Percentiles rank a stretch among this genome's conserved stretches.
Evolutionary conservation across 768 basidiomycete genomes (phyloP).

Genomic region (Termitomyces sp.): DNA sequence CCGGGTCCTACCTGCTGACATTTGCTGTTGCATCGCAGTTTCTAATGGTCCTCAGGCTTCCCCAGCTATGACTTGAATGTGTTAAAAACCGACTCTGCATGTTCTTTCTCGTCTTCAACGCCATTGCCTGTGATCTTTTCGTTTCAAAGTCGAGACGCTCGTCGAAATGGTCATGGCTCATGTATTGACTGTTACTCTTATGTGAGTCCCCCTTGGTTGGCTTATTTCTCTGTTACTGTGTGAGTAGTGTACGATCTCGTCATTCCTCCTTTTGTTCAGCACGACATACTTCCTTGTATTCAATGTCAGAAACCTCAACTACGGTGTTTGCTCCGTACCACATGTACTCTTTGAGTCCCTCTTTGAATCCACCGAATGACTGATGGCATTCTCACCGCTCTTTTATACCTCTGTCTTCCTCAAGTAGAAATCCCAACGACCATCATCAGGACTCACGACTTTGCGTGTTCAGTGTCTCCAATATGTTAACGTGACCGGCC

Average conservation of each 20-base stretch:
- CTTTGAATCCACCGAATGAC: constrained; percentile 61
- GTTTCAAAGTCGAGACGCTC: too few species aligned
- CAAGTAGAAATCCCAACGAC: constrained; percentile 42
- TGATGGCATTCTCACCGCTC: constrained; percentile 52
- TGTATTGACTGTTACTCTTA: constrained; percentile 77
- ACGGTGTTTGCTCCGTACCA: constrained; percentile 63
- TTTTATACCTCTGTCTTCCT: constrained; percentile 88
- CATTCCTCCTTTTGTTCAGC: constrained; percentile 73
- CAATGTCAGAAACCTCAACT: constrained; percentile 71
- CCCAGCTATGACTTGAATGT: constrained; percentile 60
- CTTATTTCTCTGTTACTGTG: constrained; percentile 45
- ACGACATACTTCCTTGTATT: constrained; percentile 74
- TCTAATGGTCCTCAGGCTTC: constrained; percentile 71
- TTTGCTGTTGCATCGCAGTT: constrained; percentile 76
- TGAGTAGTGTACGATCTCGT: constrained; percentile 62
- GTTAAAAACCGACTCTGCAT: constrained; percentile 72
- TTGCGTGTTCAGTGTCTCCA: constrained; percentile 68
- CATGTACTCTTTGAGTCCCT: constrained; percentile 32
- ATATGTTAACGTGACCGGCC: constrained; percentile 74
- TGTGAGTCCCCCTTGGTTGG: constrained; percentile 27
- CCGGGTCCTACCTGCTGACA: constrained; percentile 73
- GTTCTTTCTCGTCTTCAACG: constrained; percentile 63
- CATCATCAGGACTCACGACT: constrained; percentile 64
- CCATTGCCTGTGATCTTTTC: constrained; percentile 54
- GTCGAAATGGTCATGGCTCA: constrained; percentile 72